phyloP scores from a whole-genome alignment of 2,329 filamentous ascomycete genomes.

The Didymella exigua region DNA sequence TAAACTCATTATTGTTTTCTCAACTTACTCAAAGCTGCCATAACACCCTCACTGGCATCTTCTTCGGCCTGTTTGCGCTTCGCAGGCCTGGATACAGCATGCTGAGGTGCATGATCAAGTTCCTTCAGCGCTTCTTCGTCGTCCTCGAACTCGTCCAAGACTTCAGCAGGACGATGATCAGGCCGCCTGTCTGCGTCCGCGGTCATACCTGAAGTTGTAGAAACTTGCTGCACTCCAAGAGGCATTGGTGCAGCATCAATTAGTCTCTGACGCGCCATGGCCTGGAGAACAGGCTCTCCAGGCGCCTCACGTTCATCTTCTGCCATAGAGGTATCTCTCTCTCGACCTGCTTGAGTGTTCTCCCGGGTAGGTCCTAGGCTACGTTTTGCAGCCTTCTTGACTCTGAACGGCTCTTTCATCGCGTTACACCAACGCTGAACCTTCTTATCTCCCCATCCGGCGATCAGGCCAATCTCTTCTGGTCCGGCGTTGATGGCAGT shows the following conservation, averaged over 20 bases:
- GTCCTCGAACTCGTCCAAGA: conserved; percentile 38
- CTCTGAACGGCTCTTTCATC: conserved; percentile 83
- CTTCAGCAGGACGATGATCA: conserved; percentile 43
- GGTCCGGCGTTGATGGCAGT: conserved; percentile 86
- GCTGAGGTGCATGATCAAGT: conserved; percentile 28
- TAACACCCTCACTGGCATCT: conserved; percentile 62
- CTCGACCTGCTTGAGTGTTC: conserved; percentile 31
- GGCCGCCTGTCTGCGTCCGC: conserved; percentile 48
- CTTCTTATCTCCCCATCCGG: conserved; percentile 95
- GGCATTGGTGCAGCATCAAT: conserved; percentile 41
- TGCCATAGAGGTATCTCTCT: conserved; percentile 34
- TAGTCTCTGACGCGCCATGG: conserved; percentile 36
- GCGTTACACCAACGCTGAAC: conserved; percentile 83
- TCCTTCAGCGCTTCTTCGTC: conserved; percentile 55
- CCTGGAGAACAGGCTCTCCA: conserved; percentile 21
- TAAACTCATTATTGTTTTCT: conserved; percentile 43
- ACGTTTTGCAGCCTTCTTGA: conserved; percentile 70
- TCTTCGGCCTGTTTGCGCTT: conserved; percentile 51
- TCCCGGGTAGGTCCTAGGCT: conserved; percentile 45
- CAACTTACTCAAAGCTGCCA: conserved; percentile 63
- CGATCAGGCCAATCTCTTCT: conserved; percentile 83
- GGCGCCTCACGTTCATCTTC: conserved; percentile 28
- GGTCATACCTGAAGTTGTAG: conserved; percentile 19
- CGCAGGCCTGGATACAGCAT: conserved; percentile 19
- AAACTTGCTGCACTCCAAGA: conserved; percentile 27